Conservation (phyloP, 2,329 filamentous ascomycete genomes). For the Berkeleyomyces rouxiae region DNA sequence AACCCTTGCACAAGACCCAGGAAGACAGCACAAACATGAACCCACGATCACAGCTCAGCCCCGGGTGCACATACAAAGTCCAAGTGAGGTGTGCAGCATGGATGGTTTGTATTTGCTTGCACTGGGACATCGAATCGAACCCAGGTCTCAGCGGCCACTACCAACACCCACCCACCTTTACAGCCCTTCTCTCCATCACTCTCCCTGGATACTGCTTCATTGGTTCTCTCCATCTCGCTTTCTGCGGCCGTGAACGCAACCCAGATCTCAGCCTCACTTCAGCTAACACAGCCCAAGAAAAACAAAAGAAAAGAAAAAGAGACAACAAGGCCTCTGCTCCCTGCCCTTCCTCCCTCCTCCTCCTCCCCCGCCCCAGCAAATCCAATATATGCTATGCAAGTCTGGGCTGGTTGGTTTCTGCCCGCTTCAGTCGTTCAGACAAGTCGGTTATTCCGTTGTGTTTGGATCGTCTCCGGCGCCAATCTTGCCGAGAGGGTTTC, state of each 20-base stretch:
- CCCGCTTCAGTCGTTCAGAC: neutral
- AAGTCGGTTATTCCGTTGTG: neutral
- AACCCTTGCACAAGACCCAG: neutral
- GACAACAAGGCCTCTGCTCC: neutral
- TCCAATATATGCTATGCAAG: neutral
- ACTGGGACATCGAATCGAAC: too few relatives aligned
- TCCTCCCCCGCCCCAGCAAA: neutral
- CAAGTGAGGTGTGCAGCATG: neutral
- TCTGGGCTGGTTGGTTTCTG: neutral
- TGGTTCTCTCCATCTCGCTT: neutral
- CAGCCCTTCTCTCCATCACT: too few relatives aligned
- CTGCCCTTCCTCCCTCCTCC: neutral
- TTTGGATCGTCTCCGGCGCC: slow-evolving; percentile 1
- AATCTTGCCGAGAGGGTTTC: slow-evolving; percentile 2
- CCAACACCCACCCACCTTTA: too few relatives aligned
- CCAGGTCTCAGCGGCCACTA: too few relatives aligned
- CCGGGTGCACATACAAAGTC: neutral
- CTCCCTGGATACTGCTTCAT: neutral
- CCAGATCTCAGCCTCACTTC: neutral
- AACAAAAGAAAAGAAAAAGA: too few relatives aligned
- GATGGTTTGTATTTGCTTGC: too few relatives aligned
- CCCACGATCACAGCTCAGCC: neutral
- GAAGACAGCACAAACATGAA: neutral
- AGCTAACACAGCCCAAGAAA: neutral
- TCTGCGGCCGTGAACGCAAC: neutral